Base-by-base conservation (phyloP, 202 grass and related monocot genomes). In the Bolboschoenoplectus hybrid region DNA sequence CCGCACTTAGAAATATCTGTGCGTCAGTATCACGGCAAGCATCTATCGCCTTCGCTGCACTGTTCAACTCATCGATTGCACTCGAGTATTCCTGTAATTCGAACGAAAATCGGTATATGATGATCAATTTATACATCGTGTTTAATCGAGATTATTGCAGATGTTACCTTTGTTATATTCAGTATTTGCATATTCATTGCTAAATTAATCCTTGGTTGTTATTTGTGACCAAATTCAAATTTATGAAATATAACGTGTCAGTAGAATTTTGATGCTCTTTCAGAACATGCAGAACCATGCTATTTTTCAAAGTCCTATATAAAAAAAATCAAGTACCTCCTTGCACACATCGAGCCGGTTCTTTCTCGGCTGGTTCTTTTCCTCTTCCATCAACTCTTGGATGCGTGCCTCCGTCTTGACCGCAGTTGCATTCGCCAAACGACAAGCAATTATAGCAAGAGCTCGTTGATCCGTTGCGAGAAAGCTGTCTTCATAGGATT, bases 371-470 rank as follows among this genome's bases (percentile, higher is more conserved):
- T 84, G 9, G 46, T 84, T 84, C 65, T 69, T 69, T 34, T 84
- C 82, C 14, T 43, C 35, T 43, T 84, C 16, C 63, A 84, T 84
- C 44, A 84, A 52, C 46, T 84, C 47, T 11, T 70, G 43, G 13
- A 84, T 84, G 63, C 47, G 82, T 39, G 7, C 26, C 9, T 20
- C 35, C 0, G 17, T 84, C 49, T 84, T 84, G 46, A 53, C 50
- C 2, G 82, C 82, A 43, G 82, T 40, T 56, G 47, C 10, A 84
- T 84, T 84, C 2, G 82, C 65, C 49, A 84, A 35, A 5, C 8
- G 63, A 55, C 64, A 34, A 9, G 82, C 82, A 19, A 84, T 84
- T 57, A 84, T 32, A n/a, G 82, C 82, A 36, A 84, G 82, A n/a
- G 82, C 52, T 16, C 82, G 65, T 53, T 56, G 61, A 84, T 84